A percentile compares a stretch with the other conserved stretches of the same genome.
phyloP scores from a whole-genome alignment of 2,329 filamentous ascomycete genomes.

The Trichoderma sp. region DNA sequence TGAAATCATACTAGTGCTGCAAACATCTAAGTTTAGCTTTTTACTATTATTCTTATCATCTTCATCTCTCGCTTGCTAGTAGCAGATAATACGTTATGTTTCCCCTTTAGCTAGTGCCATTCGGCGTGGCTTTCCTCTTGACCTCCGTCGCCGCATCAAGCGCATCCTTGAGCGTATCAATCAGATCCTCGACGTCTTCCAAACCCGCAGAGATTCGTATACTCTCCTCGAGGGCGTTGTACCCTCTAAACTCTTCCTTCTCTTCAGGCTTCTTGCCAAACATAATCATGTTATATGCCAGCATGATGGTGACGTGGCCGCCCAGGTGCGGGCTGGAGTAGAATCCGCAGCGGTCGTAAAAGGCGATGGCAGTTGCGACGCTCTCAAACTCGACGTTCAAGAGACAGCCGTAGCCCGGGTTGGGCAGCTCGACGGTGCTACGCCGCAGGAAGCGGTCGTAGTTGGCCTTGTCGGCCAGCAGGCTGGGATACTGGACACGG shows the following conservation, averaged over 20 bases:
- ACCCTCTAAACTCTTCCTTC: slow-evolving; percentile 40
- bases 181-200: slow-evolving; percentile 46
- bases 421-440: slow-evolving; percentile 46
- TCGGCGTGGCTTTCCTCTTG: slow-evolving; percentile 19
- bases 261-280: slow-evolving; percentile 45
- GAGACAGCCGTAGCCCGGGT: slow-evolving; percentile 58
- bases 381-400: slow-evolving; percentile 53
- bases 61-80: not conserved
- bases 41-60: not conserved
- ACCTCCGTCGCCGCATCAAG: slow-evolving; percentile 26
- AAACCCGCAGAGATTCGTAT: slow-evolving; percentile 52
- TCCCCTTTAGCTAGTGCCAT: not conserved
- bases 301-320: slow-evolving; percentile 52
- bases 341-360: slow-evolving; percentile 53
- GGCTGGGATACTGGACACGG: slow-evolving; percentile 48
- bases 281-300: slow-evolving; percentile 50
- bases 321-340: slow-evolving; percentile 57
- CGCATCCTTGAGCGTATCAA: slow-evolving; percentile 40
- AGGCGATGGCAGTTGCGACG: slow-evolving; percentile 44
- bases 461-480: slow-evolving; percentile 37
- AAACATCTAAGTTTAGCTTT: too few relatives aligned
- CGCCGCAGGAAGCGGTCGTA: slow-evolving; percentile 42
- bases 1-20: too few relatives aligned
- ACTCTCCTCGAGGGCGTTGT: slow-evolving; percentile 44
- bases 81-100: not conserved